These are phyloP conservation scores for Colletotrichum tropicale DNA, from an alignment of 2,329 filamentous ascomycete genomes.

Conservation along the genomic window DNA sequence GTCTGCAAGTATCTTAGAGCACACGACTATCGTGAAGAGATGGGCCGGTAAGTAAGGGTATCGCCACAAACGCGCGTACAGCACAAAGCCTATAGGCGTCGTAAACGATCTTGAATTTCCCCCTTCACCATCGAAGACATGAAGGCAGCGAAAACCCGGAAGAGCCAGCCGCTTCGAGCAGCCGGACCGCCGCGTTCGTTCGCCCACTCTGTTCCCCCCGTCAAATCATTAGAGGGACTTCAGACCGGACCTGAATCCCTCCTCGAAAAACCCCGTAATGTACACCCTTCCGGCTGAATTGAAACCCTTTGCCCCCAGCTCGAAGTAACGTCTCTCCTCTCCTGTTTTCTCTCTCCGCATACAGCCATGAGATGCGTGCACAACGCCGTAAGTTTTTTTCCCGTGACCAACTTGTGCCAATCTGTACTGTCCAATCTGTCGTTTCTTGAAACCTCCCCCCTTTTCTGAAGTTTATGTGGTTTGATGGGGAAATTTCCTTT, in stretches of 20 bases:
- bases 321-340: neutral
- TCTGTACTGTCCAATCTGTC: neutral
- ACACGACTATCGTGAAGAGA: neutral
- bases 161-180: neutral
- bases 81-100: neutral
- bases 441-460: neutral
- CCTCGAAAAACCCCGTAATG: neutral
- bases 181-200: neutral
- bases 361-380: neutral
- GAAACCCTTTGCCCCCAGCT: neutral
- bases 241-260: neutral
- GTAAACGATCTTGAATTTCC: neutral
- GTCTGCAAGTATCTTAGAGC: constrained; percentile 9
- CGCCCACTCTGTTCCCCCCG: neutral
- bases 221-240: neutral
- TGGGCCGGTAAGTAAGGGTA: neutral
- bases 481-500: neutral
- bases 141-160: neutral
- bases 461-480: neutral
- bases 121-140: neutral
- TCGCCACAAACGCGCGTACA: neutral
- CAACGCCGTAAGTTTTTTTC: neutral
- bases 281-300: neutral
- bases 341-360: neutral
- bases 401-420: neutral